Evolutionary conservation across 2,329 filamentous ascomycete genomes (phyloP).

Genomic region (Immersiporthe knoxdaviesiana): DNA sequence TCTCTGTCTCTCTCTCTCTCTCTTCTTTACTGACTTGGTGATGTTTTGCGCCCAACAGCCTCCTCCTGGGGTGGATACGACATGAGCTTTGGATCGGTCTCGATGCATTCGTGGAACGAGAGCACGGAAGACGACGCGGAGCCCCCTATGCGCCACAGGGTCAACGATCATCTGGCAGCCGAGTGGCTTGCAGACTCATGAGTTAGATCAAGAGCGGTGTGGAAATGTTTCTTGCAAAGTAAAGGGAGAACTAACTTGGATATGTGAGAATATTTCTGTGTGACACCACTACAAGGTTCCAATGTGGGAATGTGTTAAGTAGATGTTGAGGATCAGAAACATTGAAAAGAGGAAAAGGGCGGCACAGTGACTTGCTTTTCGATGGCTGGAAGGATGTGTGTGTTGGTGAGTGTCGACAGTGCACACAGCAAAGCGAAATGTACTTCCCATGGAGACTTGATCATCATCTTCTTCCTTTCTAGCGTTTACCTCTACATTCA

Average conservation of each 20-base stretch:
- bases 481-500: not conserved
- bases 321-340: not conserved
- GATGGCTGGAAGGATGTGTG: not conserved
- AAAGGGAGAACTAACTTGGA: not conserved
- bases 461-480: not conserved
- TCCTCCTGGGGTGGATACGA: slow-evolving; percentile 83
- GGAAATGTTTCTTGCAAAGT: not conserved
- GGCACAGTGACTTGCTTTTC: not conserved
- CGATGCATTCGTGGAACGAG: slow-evolving; percentile 78
- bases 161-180: slow-evolving; percentile 59
- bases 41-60: slow-evolving; percentile 53
- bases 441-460: not conserved
- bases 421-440: not conserved
- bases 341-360: not conserved
- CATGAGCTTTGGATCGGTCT: slow-evolving; percentile 73
- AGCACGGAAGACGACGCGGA: slow-evolving; percentile 65
- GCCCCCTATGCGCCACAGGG: slow-evolving; percentile 60
- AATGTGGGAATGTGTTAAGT: not conserved
- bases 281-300: not conserved
- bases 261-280: not conserved
- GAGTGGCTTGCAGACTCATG: slow-evolving; percentile 8
- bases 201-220: not conserved
- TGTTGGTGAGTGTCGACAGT: not conserved
- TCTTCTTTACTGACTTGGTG: slow-evolving; percentile 6
- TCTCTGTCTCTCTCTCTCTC: not conserved